Evolutionary conservation across 2,329 filamentous ascomycete species (phyloP), one percentile per base, ranked within the genome.

Genomic region (Calycina marina): DNA sequence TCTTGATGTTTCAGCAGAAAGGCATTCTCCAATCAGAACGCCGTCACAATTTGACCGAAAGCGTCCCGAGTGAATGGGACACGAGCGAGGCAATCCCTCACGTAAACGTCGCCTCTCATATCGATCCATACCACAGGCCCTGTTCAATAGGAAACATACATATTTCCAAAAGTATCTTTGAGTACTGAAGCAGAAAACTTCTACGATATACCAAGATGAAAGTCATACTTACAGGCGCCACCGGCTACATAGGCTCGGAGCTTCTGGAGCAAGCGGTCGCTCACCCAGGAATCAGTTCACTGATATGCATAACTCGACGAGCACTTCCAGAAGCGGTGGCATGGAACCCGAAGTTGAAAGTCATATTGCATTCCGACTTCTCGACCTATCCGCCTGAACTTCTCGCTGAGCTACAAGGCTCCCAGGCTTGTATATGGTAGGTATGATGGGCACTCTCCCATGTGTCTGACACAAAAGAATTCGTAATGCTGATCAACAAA

Each of bases 361-460:
- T 62, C n/a, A 50, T 67, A 20, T 52, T 65, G 41, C 55, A 66
- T 40, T 53, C 62, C 5, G 64, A 74, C 47, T 74, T 73, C 48
- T 54, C 57, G 4, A 44, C 52, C 1, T 73, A 67, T 42, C 59
- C 68, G 1, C 52, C 57, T 0, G 50, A 60, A 9, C 45, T 65
- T 13, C 36, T 66, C 6, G 31, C 48, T 9, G 49, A 57, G 14
- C 46, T 65, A 4, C 49, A 52, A 35, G 58, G 55, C 14, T 57
- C 59, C 4, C 55, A 60, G 34, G 60, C 54, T 5, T 64, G 60
- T 43, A 59, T 65, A 14, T 66, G 60, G 60, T 56, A 46, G 5
- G 16, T 40, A 15, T 12, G 25, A 10, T 28, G 18, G n/a, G n/a
- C n/a, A n/a, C 11, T 14, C 10, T 35, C 14, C 28, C 12, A 24